Evolutionary conservation across 768 basidiomycete genomes (phyloP).

Genomic region (Clitopilus passeckerianus): DNA sequence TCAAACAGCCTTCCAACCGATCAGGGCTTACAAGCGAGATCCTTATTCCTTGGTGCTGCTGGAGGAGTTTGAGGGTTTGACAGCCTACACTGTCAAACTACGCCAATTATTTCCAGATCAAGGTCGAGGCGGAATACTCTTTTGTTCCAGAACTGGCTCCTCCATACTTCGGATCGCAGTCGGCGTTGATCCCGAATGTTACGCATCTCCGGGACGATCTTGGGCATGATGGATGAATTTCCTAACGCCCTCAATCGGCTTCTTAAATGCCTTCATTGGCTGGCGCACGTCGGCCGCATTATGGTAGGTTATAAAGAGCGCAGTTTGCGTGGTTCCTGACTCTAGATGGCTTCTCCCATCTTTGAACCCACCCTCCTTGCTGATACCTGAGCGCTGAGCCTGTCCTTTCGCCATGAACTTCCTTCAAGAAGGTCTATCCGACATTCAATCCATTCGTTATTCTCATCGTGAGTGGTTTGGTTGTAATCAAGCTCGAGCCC

Average conservation of each 20-base stretch:
- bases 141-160: not conserved
- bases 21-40: not conserved
- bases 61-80: not conserved
- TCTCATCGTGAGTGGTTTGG: slow-evolving; percentile 31
- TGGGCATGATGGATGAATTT: not conserved
- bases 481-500: not conserved
- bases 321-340: not conserved
- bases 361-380: not conserved
- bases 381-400: not conserved
- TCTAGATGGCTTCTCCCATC: not conserved
- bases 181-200: not conserved
- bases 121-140: not conserved
- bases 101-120: not conserved
- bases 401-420: not conserved
- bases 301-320: not conserved
- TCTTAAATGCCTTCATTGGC: not conserved
- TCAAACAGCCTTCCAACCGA: not conserved
- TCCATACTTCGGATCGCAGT: not conserved
- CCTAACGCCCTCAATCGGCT: not conserved
- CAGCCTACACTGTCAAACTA: no score
- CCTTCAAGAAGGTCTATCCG: slow-evolving; percentile 4
- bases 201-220: not conserved
- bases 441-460: slow-evolving; percentile 37
- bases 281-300: not conserved
- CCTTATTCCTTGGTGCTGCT: not conserved